A percentile compares a stretch with the other conserved stretches of the same genome.
These are phyloP conservation scores for Tritrichomonas foetus DNA, from an alignment of 208 protist genomes.

Conservation along the genomic window DNA sequence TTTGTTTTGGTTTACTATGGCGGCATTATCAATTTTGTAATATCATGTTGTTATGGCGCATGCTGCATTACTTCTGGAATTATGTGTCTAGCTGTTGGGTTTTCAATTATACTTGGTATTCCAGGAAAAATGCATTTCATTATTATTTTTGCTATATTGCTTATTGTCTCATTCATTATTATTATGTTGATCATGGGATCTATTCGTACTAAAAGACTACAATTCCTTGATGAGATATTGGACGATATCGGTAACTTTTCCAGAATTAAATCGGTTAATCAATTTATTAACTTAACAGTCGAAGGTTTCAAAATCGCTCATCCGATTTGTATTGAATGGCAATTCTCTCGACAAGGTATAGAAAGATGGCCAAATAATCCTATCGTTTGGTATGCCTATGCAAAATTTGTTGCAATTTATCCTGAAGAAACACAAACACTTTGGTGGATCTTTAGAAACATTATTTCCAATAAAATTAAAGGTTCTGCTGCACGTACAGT, in stretches of 20 bases:
- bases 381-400: neutral
- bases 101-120: no score
- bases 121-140: no score
- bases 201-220: no score
- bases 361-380: neutral
- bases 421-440: neutral
- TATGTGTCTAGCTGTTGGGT: no score
- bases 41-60: neutral
- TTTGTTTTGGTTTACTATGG: no score
- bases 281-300: neutral
- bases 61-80: neutral
- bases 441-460: neutral
- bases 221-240: neutral
- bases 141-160: no score
- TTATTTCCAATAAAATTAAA: neutral
- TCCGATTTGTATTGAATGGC: neutral
- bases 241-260: neutral
- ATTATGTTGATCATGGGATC: no score
- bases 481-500: neutral
- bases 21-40: no score
- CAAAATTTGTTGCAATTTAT: neutral
- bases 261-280: neutral
- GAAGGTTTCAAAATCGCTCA: neutral
- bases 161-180: no score
- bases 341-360: neutral